Conservation (phyloP, 345 rosid genomes). For the Murraya paniculata region DNA sequence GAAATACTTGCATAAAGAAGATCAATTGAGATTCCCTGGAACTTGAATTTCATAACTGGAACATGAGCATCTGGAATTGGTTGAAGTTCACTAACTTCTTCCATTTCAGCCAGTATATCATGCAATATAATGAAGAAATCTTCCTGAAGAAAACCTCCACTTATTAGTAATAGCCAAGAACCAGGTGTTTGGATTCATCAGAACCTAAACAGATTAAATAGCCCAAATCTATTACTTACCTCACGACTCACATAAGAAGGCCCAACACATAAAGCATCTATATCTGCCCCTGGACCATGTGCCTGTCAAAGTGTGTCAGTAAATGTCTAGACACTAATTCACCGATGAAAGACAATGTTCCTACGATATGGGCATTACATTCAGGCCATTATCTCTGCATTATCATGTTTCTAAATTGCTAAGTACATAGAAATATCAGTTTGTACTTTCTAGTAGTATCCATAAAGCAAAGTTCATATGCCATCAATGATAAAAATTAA, state of each 20-base stretch:
- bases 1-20: conserved; percentile 93
- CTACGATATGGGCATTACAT: not conserved
- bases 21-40: conserved; percentile 84
- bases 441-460: not conserved
- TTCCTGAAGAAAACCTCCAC: conserved; percentile 40
- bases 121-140: conserved; percentile 82
- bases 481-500: not conserved
- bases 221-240: conserved; percentile 33
- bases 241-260: conserved; percentile 90
- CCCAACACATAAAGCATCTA: conserved; percentile 92
- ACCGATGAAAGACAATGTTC: not conserved
- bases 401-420: not conserved
- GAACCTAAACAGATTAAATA: not conserved
- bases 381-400: not conserved
- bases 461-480: not conserved
- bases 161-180: conserved; percentile 3
- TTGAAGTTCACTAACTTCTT: conserved; percentile 84
- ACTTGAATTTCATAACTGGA: conserved; percentile 95
- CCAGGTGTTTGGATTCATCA: not conserved
- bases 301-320: conserved; percentile 41
- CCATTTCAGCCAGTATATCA: conserved; percentile 65
- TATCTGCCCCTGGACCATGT: conserved; percentile 93
- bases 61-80: conserved; percentile 98
- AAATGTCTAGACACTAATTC: not conserved
- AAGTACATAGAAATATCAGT: not conserved